phyloP scores from a whole-genome alignment of 192 early-diverging fungal genomes.

The Phycomyces blakesleeanus region DNA sequence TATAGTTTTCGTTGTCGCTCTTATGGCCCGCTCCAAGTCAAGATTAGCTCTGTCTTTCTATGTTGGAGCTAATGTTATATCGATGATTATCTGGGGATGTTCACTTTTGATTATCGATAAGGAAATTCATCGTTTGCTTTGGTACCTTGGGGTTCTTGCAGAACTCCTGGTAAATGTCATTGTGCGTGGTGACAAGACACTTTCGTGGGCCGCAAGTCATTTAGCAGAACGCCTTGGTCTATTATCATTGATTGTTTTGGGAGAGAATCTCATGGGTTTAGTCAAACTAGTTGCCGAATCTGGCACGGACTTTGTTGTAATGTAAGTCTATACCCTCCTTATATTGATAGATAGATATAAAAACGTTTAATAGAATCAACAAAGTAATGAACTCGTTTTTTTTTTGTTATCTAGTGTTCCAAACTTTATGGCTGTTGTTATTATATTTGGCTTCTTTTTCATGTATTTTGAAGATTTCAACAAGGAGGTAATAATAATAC shows the following conservation, averaged over 20 bases:
- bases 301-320: slow-evolving; percentile 13
- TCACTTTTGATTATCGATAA: slow-evolving; percentile 34
- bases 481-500: slow-evolving; percentile 45
- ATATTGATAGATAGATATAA: too few relatives aligned
- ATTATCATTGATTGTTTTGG: slow-evolving; percentile 44
- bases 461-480: slow-evolving; percentile 52
- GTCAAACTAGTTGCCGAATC: slow-evolving; percentile 20
- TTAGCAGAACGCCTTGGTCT: slow-evolving; percentile 46
- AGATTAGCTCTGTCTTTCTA: slow-evolving; percentile 33
- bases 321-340: slow-evolving; percentile 22
- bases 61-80: slow-evolving; percentile 39
- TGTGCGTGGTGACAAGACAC: slow-evolving; percentile 34
- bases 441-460: slow-evolving; percentile 50
- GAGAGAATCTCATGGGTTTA: slow-evolving; percentile 34
- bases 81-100: slow-evolving; percentile 41
- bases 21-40: slow-evolving; percentile 32
- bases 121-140: slow-evolving; percentile 37
- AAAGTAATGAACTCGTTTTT: neutral
- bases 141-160: slow-evolving; percentile 36
- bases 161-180: slow-evolving; percentile 39
- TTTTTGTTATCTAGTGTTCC: slow-evolving; percentile 21
- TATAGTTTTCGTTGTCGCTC: slow-evolving; percentile 23
- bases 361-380: too few relatives aligned
- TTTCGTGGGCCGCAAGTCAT: slow-evolving; percentile 50
- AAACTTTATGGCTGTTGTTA: slow-evolving; percentile 44